phyloP scores from a whole-genome alignment of 2,329 filamentous ascomycete species.

The Magnaporthiopsis incrustans region DNA sequence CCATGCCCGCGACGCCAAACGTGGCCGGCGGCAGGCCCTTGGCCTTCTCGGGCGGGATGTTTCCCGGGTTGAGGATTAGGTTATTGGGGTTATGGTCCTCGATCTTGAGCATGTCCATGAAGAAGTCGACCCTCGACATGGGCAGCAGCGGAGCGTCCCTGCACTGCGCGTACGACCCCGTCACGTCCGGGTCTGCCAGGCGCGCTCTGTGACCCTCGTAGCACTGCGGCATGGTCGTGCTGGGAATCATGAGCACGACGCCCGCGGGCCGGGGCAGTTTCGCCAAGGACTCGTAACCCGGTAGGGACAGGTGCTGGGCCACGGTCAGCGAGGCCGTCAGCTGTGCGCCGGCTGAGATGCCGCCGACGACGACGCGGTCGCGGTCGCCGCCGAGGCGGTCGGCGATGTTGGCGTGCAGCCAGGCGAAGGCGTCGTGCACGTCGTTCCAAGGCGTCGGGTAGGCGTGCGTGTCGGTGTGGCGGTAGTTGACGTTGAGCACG shows the following conservation, averaged over 20 bases:
- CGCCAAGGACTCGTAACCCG: constrained; percentile 7
- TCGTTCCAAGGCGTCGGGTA: constrained; percentile 49
- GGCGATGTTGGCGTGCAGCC: constrained; percentile 37
- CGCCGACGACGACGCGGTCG: constrained; percentile 33
- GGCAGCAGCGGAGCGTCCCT: constrained; percentile 42
- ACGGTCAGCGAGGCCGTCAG: constrained; percentile 31
- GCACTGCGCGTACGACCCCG: constrained; percentile 37
- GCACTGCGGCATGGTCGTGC: constrained; percentile 25
- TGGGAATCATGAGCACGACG: constrained; percentile 43
- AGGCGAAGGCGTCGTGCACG: constrained; percentile 43
- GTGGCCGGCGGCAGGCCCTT: constrained; percentile 16
- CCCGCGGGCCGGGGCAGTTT: constrained; percentile 31
- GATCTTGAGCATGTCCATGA: constrained; percentile 21
- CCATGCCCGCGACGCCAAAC: constrained; percentile 9
- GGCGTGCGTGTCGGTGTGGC: constrained; percentile 45
- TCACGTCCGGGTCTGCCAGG: constrained; percentile 7
- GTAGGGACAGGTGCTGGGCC: constrained; percentile 26
- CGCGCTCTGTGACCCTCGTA: constrained; percentile 12
- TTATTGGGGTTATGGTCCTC: constrained; percentile 21
- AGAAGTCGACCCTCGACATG: constrained; percentile 24
- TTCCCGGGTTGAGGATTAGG: constrained; percentile 30
- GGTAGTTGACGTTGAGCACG: constrained; percentile 49
- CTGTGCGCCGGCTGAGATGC: constrained; percentile 38
- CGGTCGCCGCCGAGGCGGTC: constrained; percentile 25
- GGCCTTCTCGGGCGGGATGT: constrained; percentile 24